Conservation (phyloP, 2,329 filamentous ascomycete species). For the Pyrenophora tritici-repentis region DNA sequence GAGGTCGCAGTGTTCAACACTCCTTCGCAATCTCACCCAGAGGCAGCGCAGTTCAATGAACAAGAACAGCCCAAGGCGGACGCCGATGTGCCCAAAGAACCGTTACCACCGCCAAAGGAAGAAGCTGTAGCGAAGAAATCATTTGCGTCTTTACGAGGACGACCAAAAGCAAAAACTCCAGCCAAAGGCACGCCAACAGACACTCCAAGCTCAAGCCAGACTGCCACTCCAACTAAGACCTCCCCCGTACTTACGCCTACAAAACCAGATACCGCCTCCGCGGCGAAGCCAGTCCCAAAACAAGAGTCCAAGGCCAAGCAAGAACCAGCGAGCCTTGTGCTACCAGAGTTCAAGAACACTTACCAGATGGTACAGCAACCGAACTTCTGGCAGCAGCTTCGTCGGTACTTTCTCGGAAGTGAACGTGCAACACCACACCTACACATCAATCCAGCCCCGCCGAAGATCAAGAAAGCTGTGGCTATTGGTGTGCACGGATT, state of each 20-base stretch:
- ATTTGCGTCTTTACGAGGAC: slow-evolving; percentile 39
- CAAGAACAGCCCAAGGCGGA: slow-evolving; percentile 33
- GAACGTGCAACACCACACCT: slow-evolving; percentile 69
- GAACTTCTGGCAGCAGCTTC: slow-evolving; percentile 52
- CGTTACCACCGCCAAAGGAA: slow-evolving; percentile 21
- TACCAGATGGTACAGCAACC: slow-evolving; percentile 59
- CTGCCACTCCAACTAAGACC: slow-evolving; percentile 35
- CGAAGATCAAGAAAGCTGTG: slow-evolving; percentile 80
- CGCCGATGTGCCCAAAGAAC: slow-evolving; percentile 24
- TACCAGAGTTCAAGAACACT: slow-evolving; percentile 71
- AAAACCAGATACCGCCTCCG: slow-evolving; percentile 31
- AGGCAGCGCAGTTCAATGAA: slow-evolving; percentile 58
- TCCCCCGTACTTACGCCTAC: slow-evolving; percentile 35
- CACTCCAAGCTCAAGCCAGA: slow-evolving; percentile 46
- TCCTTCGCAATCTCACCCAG: slow-evolving; percentile 56
- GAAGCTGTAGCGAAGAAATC: slow-evolving; percentile 34
- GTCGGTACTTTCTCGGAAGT: slow-evolving; percentile 49
- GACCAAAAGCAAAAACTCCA: slow-evolving; percentile 31
- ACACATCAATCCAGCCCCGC: slow-evolving; percentile 69
- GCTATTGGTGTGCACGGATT: slow-evolving; percentile 95
- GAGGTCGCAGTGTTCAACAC: slow-evolving; percentile 58
- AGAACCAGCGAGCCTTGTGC: slow-evolving; percentile 64
- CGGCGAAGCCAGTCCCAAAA: slow-evolving; percentile 36
- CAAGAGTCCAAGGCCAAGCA: slow-evolving; percentile 29
- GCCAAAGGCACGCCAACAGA: slow-evolving; percentile 24